Conservation (phyloP, 176 grass and related monocot species). For the Metroxylon sagu region DNA sequence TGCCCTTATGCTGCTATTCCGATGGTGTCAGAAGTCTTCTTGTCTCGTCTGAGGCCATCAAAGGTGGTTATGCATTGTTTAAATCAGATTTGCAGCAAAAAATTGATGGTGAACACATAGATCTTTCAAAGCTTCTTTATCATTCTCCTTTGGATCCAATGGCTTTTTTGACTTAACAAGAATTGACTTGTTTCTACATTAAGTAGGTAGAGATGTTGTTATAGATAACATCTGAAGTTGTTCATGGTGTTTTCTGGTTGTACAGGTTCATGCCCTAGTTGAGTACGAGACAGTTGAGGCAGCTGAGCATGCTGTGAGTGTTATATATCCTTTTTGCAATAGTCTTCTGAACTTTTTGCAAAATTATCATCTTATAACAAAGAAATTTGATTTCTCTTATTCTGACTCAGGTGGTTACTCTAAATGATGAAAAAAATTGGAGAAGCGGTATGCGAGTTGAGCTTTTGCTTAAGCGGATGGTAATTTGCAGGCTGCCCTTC, state of each 20-base stretch:
- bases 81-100: too few relatives aligned
- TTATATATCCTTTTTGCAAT: slow-evolving; percentile 16
- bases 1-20: too few relatives aligned
- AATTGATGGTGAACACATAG: too few relatives aligned
- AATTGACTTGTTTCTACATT: too few relatives aligned
- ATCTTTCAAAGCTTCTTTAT: too few relatives aligned
- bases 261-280: slow-evolving; percentile 72
- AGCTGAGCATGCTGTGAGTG: slow-evolving; percentile 78
- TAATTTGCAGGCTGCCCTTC: slow-evolving; percentile 8
- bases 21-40: too few relatives aligned
- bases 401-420: slow-evolving; percentile 42
- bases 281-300: slow-evolving; percentile 55
- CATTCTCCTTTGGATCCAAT: too few relatives aligned
- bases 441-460: slow-evolving; percentile 81
- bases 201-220: too few relatives aligned
- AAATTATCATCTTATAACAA: neutral
- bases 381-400: neutral
- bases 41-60: too few relatives aligned
- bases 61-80: too few relatives aligned
- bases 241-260: slow-evolving; percentile 13
- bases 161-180: too few relatives aligned
- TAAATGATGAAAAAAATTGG: slow-evolving; percentile 87
- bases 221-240: neutral
- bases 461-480: slow-evolving; percentile 53
- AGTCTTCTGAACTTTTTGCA: too few relatives aligned